phyloP scores from a whole-genome alignment of 495 filamentous ascomycete species.

The Stereocaulon alpinum region DNA sequence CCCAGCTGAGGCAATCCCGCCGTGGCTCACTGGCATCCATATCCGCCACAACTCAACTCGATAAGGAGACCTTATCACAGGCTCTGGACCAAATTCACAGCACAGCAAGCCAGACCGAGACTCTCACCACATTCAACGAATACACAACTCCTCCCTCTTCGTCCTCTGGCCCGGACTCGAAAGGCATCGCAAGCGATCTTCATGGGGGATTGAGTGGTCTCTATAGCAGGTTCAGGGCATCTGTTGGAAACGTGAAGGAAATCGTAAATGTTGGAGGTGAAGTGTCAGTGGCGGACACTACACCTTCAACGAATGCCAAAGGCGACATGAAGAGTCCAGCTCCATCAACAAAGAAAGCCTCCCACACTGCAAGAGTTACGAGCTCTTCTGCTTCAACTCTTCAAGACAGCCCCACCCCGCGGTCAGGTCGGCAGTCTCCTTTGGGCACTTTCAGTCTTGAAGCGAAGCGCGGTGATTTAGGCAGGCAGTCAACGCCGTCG shows the following conservation, averaged over 20 bases:
- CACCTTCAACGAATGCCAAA: constrained; percentile 30
- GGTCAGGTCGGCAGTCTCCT: background rate
- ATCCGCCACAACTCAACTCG: constrained; percentile 45
- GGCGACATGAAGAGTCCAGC: constrained; percentile 32
- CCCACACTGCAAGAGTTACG: background rate
- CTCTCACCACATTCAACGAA: constrained; percentile 82
- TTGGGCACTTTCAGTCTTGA: background rate
- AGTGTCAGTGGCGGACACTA: constrained; percentile 26
- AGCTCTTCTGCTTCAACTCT: background rate
- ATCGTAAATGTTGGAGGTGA: constrained; percentile 34
- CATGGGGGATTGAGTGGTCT: constrained; percentile 78
- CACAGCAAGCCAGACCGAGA: constrained; percentile 65
- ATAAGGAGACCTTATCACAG: constrained; percentile 60
- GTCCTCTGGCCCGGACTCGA: constrained; percentile 48
- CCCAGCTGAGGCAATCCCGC: constrained; percentile 40
- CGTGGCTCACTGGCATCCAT: constrained; percentile 56
- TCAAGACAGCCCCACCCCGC: background rate
- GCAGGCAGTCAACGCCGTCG: constrained; percentile 37
- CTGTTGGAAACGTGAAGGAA: constrained; percentile 60
- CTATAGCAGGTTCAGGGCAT: constrained; percentile 71
- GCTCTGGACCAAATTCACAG: constrained; percentile 78
- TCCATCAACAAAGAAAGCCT: constrained; percentile 5
- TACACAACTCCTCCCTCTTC: constrained; percentile 46
- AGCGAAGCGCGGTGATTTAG: constrained; percentile 18
- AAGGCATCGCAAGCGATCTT: constrained; percentile 57